Conservation (phyloP, 75 land plant species). For the Cupressus sempervirens region DNA sequence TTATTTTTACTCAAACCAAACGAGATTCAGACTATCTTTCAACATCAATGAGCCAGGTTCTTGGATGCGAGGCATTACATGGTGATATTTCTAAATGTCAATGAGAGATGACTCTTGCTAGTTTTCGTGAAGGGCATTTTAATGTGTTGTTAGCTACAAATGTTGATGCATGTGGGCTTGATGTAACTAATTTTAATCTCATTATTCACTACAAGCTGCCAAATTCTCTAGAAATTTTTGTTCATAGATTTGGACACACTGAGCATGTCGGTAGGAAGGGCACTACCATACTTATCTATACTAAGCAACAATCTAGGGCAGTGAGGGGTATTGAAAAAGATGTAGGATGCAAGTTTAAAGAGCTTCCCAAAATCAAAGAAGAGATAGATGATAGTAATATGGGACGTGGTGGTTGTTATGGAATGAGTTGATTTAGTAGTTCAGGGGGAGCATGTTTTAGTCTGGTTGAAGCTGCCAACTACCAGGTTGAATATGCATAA, state of each 20-base stretch:
- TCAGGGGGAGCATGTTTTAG: too few relatives aligned
- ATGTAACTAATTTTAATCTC: slow-evolving; percentile 94
- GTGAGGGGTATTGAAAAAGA: slow-evolving; percentile 50
- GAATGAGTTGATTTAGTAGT: too few relatives aligned
- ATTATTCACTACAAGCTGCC: slow-evolving; percentile 67
- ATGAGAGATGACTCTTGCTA: slow-evolving; percentile 79
- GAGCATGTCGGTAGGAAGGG: slow-evolving; percentile 82
- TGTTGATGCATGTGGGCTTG: slow-evolving; percentile 97
- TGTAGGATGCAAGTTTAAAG: slow-evolving; percentile 48
- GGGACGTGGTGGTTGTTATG: too few relatives aligned
- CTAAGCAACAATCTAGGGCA: slow-evolving; percentile 26
- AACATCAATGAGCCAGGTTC: slow-evolving; percentile 41
- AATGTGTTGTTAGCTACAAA: slow-evolving; percentile 84
- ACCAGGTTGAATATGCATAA: too few relatives aligned
- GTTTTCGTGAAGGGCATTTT: slow-evolving; percentile 78
- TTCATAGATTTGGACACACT: slow-evolving; percentile 75
- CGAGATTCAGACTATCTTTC: slow-evolving; percentile 84
- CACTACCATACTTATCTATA: slow-evolving; percentile 55
- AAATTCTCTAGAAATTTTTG: slow-evolving; percentile 59
- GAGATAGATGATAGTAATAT: too few relatives aligned
- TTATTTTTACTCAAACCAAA: slow-evolving; percentile 93
- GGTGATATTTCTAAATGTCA: slow-evolving; percentile 86
- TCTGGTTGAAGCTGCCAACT: too few relatives aligned
- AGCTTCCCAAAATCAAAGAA: too few relatives aligned
- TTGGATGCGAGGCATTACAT: slow-evolving; percentile 69